phyloP scores from a whole-genome alignment of 2,329 filamentous ascomycete species.

The Pseudogymnoascus sp. region DNA sequence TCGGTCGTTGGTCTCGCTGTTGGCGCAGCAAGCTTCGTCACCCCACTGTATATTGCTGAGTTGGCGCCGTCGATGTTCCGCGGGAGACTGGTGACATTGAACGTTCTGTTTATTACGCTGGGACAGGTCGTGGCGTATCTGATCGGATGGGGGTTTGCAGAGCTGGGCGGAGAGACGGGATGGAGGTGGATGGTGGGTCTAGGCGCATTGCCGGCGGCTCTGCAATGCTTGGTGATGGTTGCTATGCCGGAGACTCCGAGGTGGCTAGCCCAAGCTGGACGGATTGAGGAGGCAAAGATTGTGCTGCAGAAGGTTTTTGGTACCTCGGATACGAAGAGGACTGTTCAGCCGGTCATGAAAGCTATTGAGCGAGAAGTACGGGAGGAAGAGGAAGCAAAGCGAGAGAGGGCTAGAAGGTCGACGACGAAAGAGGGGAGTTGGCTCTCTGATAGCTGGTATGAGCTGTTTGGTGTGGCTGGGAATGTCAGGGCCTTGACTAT shows the following conservation, averaged over 20 bases:
- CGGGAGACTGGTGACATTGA: slow-evolving; percentile 73
- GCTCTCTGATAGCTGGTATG: slow-evolving; percentile 39
- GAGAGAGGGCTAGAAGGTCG: slow-evolving; percentile 18
- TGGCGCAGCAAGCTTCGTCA: slow-evolving; percentile 71
- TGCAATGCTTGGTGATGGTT: slow-evolving; percentile 62
- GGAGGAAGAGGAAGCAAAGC: slow-evolving; percentile 53
- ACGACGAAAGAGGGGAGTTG: slow-evolving; percentile 13
- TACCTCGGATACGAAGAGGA: slow-evolving; percentile 33
- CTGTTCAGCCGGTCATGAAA: slow-evolving; percentile 54
- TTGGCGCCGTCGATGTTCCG: slow-evolving; percentile 68
- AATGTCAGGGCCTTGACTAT: slow-evolving; percentile 73
- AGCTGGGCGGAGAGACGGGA: slow-evolving; percentile 46
- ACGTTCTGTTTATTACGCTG: slow-evolving; percentile 74
- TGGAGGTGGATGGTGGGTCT: slow-evolving; percentile 93
- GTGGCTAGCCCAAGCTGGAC: slow-evolving; percentile 69
- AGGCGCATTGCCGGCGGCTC: slow-evolving; percentile 65
- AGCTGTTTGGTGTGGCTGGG: slow-evolving; percentile 49
- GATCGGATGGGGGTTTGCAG: slow-evolving; percentile 65
- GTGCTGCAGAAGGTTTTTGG: slow-evolving; percentile 62
- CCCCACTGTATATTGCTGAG: slow-evolving; percentile 83
- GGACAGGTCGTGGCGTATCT: slow-evolving; percentile 87
- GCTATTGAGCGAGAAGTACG: slow-evolving; percentile 67
- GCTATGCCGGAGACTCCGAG: slow-evolving; percentile 82
- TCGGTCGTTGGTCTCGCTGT: slow-evolving; percentile 65
- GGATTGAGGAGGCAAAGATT: slow-evolving; percentile 50